Evolutionary conservation across 1,139 yeast genomes (phyloP).

Genomic region (Blastobotrys apis): DNA sequence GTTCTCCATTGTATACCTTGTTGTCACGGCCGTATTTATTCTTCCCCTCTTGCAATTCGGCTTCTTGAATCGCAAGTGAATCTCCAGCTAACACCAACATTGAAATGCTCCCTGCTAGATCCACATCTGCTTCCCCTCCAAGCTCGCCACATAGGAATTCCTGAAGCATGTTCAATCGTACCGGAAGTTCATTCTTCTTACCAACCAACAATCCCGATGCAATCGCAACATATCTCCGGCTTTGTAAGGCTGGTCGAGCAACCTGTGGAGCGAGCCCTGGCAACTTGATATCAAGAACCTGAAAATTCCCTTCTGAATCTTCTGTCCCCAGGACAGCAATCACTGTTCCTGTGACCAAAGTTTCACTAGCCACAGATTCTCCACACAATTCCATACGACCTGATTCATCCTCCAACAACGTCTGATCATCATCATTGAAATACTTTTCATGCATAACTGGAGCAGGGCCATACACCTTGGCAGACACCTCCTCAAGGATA

Average conservation of each 20-base stretch:
- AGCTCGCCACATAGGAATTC: slow-evolving; percentile 73
- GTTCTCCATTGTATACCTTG: slow-evolving; percentile 26
- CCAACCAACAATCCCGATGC: slow-evolving; percentile 69
- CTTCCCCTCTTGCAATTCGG: slow-evolving; percentile 20
- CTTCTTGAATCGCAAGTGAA: slow-evolving; percentile 45
- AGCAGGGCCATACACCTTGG: slow-evolving; percentile 38
- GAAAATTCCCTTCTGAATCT: slow-evolving; percentile 76
- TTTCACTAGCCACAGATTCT: slow-evolving; percentile 42
- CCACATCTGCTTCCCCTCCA: slow-evolving; percentile 37
- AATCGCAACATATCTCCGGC: slow-evolving; percentile 47
- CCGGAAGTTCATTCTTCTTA: slow-evolving; percentile 40
- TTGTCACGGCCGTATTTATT: slow-evolving; percentile 17
- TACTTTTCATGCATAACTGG: slow-evolving; percentile 43
- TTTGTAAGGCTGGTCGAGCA: slow-evolving; percentile 26
- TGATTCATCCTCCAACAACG: slow-evolving; percentile 87
- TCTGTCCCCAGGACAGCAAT: slow-evolving; percentile 87
- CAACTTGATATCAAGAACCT: slow-evolving; percentile 71
- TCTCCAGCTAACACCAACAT: slow-evolving; percentile 73
- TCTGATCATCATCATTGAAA: slow-evolving; percentile 50
- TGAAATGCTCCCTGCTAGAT: slow-evolving; percentile 39
- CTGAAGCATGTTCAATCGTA: slow-evolving; percentile 50
- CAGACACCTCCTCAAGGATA: slow-evolving; percentile 74
- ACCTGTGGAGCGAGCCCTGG: slow-evolving; percentile 63
- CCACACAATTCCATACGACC: slow-evolving; percentile 81
- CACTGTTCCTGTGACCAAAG: slow-evolving; percentile 82